Evolutionary conservation across 305 asterid genomes (phyloP).

Genomic region (Rubia tinctorum): DNA sequence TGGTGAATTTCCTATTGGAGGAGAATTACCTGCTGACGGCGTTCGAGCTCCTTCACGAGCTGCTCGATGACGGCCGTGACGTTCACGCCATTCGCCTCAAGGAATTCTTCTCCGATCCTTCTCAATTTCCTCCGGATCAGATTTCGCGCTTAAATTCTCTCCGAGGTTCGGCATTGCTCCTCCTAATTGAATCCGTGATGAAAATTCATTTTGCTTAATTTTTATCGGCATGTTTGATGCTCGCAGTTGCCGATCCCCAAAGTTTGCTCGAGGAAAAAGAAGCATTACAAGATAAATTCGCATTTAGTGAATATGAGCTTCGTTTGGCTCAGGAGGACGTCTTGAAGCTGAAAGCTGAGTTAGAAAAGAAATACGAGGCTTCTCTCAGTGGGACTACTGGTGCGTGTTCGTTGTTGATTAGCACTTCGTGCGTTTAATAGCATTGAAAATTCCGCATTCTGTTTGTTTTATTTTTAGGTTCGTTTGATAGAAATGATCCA

Average conservation of each 20-base stretch:
- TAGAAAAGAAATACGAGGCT: constrained; percentile 58
- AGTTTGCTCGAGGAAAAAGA: constrained; percentile 90
- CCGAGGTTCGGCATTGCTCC: constrained; percentile 44
- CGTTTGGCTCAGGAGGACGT: constrained; percentile 97
- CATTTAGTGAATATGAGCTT: constrained; percentile 87
- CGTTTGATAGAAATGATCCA: neutral
- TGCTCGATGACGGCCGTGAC: constrained; percentile 96
- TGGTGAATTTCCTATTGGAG: constrained; percentile 89
- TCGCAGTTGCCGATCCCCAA: constrained; percentile 92
- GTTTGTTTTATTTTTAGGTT: neutral
- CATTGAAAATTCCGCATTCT: neutral
- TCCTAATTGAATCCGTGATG: neutral
- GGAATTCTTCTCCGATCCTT: constrained; percentile 82
- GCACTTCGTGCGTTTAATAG: neutral
- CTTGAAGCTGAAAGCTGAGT: constrained; percentile 65
- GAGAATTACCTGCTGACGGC: constrained; percentile 96
- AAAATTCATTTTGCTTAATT: neutral
- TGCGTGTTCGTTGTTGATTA: constrained; percentile 24
- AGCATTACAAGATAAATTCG: constrained; percentile 82
- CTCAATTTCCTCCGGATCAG: constrained; percentile 91
- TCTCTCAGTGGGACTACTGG: constrained; percentile 49
- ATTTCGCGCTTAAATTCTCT: constrained; percentile 90
- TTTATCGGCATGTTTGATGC: neutral
- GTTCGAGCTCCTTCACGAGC: constrained; percentile 99
- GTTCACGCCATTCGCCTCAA: constrained; percentile 95